Conservation (phyloP, 805 yeast species). For the Cyberlindnera euphorbiiphila region DNA sequence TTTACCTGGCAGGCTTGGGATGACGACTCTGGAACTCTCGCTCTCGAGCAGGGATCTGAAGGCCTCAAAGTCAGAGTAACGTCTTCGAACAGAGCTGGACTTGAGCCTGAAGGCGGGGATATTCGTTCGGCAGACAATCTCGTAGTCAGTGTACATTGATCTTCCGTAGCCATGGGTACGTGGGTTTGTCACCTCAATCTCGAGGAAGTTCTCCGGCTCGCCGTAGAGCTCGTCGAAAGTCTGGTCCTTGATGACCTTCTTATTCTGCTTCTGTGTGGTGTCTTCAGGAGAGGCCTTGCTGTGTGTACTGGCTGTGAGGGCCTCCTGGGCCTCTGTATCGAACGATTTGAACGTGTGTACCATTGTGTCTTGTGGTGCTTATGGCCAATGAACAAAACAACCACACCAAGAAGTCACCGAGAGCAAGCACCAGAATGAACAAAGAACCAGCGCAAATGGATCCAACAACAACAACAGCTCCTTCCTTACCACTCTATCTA, state of each 20-base stretch:
- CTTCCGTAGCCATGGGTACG: constrained; percentile 68
- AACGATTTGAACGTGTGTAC: constrained; percentile 27
- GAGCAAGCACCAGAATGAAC: no score
- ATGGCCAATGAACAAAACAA: no score
- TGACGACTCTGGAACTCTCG: constrained; percentile 74
- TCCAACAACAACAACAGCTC: no score
- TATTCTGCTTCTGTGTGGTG: not conserved
- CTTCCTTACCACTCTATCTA: no score
- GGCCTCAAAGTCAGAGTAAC: constrained; percentile 86
- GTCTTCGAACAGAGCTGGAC: constrained; percentile 66
- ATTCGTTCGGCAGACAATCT: constrained; percentile 83
- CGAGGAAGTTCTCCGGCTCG: constrained; percentile 91
- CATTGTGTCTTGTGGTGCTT: constrained; percentile 3
- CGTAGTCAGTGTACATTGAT: constrained; percentile 86
- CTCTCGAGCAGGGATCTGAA: constrained; percentile 70
- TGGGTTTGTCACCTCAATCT: constrained; percentile 81
- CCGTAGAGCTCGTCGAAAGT: constrained; percentile 82
- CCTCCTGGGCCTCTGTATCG: constrained; percentile 27
- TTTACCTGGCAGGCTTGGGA: constrained; percentile 92
- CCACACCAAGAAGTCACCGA: no score
- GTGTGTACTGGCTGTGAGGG: constrained; percentile 10
- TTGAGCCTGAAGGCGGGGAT: constrained; percentile 78
- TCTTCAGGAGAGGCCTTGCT: constrained; percentile 15
- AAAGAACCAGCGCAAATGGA: no score
- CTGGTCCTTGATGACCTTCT: constrained; percentile 43